Evolutionary conservation across 139 green algal genomes (phyloP), one percentile per base, ranked within the genome.

Genomic region (Marvania coccoides): DNA sequence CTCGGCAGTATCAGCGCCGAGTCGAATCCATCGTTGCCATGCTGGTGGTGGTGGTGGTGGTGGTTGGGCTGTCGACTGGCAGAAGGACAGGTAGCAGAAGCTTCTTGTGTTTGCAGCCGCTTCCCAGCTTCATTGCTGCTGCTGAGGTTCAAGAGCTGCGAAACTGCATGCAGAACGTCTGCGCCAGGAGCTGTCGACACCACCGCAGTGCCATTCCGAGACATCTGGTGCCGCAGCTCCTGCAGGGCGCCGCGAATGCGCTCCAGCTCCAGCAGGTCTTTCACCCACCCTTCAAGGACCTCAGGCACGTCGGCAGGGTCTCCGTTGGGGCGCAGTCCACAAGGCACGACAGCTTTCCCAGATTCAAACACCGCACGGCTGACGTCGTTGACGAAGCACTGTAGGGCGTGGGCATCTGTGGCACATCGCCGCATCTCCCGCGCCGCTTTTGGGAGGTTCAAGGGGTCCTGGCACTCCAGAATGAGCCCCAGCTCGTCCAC

Each of bases 401-500:
- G 47, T 38, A 74, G 60, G 36, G 55, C 38, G 4, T 48, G 67
- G 39, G 65, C 67, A 3, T 51, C 48, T 1, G 67, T 55, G 3
- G 60, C 59, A 4, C 38, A 33, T 5, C 65, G 55, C 57, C 65
- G 67, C 30, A 74, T 29, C 1, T 58, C 54, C 15, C 19, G 36
- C 28, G 65, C 88, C 33, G 81, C 74, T 28, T 90, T 82, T 12
- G 40, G 36, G 33, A 91, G 60, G 54, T 91, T 82, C 62, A 94
- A 64, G 3, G 65, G 56, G 28, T 68, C 35, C 4, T 14, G 13
- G 60, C 67, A 74, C 48, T 74, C 60, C 48, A 74, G 60, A 60
- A 3, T 70, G 63, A 75, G 92, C 86, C 0, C 87, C 30, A 31
- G 55, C 29, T 23, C 54, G 3, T 35, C 65, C 7, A 42, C 24